Percentiles rank a stretch among this genome's conserved stretches.
These are phyloP conservation scores for Quercus lobata DNA, from an alignment of 331 rosid genomes.

Conservation along the genomic window DNA sequence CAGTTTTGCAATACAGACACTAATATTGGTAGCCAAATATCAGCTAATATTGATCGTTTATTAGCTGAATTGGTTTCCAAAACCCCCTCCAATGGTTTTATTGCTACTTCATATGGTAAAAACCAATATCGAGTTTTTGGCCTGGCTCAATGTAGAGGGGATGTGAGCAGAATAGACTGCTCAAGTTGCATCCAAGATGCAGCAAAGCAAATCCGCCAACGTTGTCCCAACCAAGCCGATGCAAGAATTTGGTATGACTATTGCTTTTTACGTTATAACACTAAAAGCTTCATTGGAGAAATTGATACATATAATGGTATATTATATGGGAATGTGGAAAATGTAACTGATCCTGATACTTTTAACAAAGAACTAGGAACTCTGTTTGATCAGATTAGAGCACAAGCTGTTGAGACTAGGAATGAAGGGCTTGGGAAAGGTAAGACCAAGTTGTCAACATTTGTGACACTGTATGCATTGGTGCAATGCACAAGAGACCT, in stretches of 20 bases:
- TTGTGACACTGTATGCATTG: slow-evolving; percentile 54
- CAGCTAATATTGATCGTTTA: slow-evolving; percentile 40
- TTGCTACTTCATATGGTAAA: slow-evolving; percentile 33
- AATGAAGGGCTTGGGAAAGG: slow-evolving; percentile 63
- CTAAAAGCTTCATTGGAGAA: slow-evolving; percentile 38
- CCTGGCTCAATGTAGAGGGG: slow-evolving; percentile 62
- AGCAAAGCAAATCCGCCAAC: slow-evolving; percentile 35
- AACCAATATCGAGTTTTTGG: slow-evolving; percentile 43
- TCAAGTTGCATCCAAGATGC: slow-evolving; percentile 46
- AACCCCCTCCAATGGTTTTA: slow-evolving; percentile 40
- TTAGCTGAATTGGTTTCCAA: slow-evolving; percentile 37
- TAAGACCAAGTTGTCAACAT: slow-evolving; percentile 30
- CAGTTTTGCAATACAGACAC: slow-evolving; percentile 37
- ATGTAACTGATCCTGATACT: slow-evolving; percentile 46
- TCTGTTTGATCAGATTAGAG: slow-evolving; percentile 30
- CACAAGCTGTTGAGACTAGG: slow-evolving; percentile 33
- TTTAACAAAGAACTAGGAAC: slow-evolving; percentile 33
- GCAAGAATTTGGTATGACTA: slow-evolving; percentile 69
- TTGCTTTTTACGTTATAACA: slow-evolving; percentile 52
- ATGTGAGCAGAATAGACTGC: slow-evolving; percentile 51
- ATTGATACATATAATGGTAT: slow-evolving; percentile 56
- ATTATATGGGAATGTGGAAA: slow-evolving; percentile 36
- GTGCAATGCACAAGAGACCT: slow-evolving; percentile 75
- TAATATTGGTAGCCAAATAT: slow-evolving; percentile 29
- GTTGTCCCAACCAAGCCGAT: slow-evolving; percentile 46